These are phyloP conservation scores for Clarireedia sp. DNA, from an alignment of 2,329 filamentous ascomycete species.

Conservation along the genomic window DNA sequence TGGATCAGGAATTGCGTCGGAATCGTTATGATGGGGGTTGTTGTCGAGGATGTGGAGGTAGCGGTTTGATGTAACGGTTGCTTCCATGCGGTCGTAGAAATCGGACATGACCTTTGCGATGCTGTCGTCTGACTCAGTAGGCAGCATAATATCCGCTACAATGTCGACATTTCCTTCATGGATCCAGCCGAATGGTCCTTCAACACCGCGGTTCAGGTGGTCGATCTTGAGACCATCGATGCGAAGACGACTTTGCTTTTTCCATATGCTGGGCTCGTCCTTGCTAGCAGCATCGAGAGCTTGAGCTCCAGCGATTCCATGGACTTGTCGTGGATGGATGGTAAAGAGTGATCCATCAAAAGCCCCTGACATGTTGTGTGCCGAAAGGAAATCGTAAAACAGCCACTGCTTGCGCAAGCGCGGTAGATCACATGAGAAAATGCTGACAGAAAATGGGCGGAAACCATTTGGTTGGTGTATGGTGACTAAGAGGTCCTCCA, in stretches of 20 bases:
- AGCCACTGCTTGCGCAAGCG: slow-evolving; percentile 92
- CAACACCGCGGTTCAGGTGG: slow-evolving; percentile 86
- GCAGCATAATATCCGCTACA: slow-evolving; percentile 90
- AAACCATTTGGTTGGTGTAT: slow-evolving; percentile 86
- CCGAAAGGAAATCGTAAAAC: slow-evolving; percentile 94
- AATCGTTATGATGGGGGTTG: slow-evolving; percentile 29
- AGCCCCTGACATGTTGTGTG: slow-evolving; percentile 91
- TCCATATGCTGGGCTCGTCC: slow-evolving; percentile 70
- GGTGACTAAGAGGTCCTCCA: slow-evolving; percentile 87
- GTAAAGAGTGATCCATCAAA: slow-evolving; percentile 95
- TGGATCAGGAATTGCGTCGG: slow-evolving; percentile 22
- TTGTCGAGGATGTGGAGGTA: slow-evolving; percentile 52
- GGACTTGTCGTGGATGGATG: slow-evolving; percentile 87
- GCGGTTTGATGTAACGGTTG: slow-evolving; percentile 74
- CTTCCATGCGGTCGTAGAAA: slow-evolving; percentile 92
- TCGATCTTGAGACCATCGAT: slow-evolving; percentile 94
- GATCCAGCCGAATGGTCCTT: slow-evolving; percentile 96
- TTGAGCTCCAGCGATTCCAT: slow-evolving; percentile 63
- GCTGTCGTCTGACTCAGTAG: slow-evolving; percentile 77
- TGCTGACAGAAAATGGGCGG: slow-evolving; percentile 90
- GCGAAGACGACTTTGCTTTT: slow-evolving; percentile 86
- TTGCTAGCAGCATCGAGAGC: slow-evolving; percentile 44
- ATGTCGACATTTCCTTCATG: slow-evolving; percentile 96
- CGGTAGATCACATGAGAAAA: slow-evolving; percentile 91
- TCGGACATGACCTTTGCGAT: slow-evolving; percentile 94